Base-by-base conservation (phyloP, 768 basidiomycete species). In the Boletus huronensis region DNA sequence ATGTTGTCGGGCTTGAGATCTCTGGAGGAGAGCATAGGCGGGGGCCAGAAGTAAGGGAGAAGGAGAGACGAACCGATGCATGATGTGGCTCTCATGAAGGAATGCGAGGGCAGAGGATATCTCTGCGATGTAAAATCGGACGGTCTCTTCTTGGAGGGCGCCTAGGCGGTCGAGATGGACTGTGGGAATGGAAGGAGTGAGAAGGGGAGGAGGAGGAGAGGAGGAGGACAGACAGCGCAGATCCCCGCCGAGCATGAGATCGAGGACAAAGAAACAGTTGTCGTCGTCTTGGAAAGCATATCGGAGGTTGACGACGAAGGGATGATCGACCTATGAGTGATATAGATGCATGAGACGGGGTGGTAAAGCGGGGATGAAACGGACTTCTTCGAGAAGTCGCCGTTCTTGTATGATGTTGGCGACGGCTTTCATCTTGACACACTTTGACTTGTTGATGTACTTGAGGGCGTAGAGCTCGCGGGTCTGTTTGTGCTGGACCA, bases 401-500 rank as follows among this genome's bases (percentile, higher is more conserved):
- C 97, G 84, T 70, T 99, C 97, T 69, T 98, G 97, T 47, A 99
- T 86, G 68, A 99, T 93, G 68, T 99, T 98, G 23, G 92, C 86
- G 35, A 98, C 94, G 2, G 95, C 95, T 66, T 94, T 95, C 93
- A 97, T 97, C 79, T 95, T 95, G 58, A 97, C 93, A 62, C 90
- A 97, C 78, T 96, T 95, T 39, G 89, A 71, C 73, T 99, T 99
- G 79, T 98, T 98, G 74, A 99, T 99, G 75, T 99, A 99, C 73
- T 99, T 99, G 72, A 99, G 84, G 6, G 97, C 97, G 65, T 94
- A 98, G 42, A 99, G 80, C 17, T 93, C 89, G 58, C 92, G 88
- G n/a, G 93, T 90, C 72, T 98, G 92, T 69, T 98, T 99, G 77
- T 98, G 97, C 73, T 99, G 96, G 7, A 99, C 97, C 56, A 99